A percentile compares a stretch with the other conserved stretches of the same genome.
Conservation (phyloP, 306 rosid species). For the Cyclanthera cordifolia region DNA sequence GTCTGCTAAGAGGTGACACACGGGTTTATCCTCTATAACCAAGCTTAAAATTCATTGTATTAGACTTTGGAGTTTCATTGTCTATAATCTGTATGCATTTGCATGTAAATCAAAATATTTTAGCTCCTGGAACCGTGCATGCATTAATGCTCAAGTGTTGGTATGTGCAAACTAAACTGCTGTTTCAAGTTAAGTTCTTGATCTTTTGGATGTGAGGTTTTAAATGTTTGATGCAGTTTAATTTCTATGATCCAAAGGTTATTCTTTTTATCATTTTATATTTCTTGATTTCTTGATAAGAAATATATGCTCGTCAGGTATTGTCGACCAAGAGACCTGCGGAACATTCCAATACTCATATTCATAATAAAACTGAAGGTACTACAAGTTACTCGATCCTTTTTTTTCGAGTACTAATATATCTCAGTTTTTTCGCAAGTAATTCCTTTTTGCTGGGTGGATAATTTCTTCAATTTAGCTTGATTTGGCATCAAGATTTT, state of each 20-base stretch:
- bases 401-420: not conserved
- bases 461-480: not conserved
- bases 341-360: slow-evolving; percentile 29
- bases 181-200: not conserved
- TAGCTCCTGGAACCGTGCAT: not conserved
- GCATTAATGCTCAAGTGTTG: not conserved
- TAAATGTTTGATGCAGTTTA: not conserved
- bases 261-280: not conserved
- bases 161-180: not conserved
- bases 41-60: too few relatives aligned
- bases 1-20: not conserved
- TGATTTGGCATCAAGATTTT: not conserved
- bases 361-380: slow-evolving; percentile 35
- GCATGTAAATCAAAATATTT: not conserved
- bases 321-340: slow-evolving; percentile 46
- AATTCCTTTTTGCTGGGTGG: not conserved
- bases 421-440: not conserved
- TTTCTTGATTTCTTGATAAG: not conserved
- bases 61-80: not conserved
- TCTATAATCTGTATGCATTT: not conserved
- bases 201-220: not conserved
- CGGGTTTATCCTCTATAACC: too few relatives aligned
- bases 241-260: not conserved
- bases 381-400: not conserved
- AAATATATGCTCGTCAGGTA: slow-evolving; percentile 26